A percentile compares a stretch with the other conserved stretches of the same genome.
phyloP scores from a whole-genome alignment of 2,329 filamentous ascomycete genomes.

The Talaromyces rugulosus region DNA sequence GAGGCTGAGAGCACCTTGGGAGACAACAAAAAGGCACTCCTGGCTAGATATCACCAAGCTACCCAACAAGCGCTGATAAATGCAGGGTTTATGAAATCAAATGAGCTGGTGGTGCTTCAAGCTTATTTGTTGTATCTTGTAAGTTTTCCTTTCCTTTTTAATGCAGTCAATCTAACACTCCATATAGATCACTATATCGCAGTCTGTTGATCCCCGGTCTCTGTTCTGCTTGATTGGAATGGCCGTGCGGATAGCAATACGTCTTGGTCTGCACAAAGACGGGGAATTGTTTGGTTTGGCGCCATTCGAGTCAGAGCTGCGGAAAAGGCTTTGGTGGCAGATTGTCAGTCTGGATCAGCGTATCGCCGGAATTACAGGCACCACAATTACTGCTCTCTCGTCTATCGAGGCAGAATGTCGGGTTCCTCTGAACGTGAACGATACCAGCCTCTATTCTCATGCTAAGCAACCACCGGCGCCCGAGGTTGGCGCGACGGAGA shows the following conservation, averaged over 20 bases:
- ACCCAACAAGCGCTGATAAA: constrained; percentile 46
- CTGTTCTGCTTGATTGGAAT: neutral
- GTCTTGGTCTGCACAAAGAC: constrained; percentile 63
- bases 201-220: neutral
- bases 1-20: constrained; percentile 48
- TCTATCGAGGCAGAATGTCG: constrained; percentile 14
- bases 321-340: constrained; percentile 67
- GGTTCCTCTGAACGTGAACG: neutral
- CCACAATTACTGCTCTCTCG: constrained; percentile 22
- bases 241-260: constrained; percentile 43
- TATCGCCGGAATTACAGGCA: constrained; percentile 62
- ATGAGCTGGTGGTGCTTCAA: constrained; percentile 42
- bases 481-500: constrained; percentile 33
- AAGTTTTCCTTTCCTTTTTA: constrained; percentile 17
- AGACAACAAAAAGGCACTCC: constrained; percentile 32
- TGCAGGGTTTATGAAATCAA: constrained; percentile 37
- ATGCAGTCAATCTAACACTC: neutral
- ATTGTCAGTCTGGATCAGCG: constrained; percentile 64
- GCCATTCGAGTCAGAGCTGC: constrained; percentile 61
- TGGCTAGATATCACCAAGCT: constrained; percentile 40
- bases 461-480: constrained; percentile 27
- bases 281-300: constrained; percentile 42
- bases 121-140: constrained; percentile 53
- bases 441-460: constrained; percentile 22
- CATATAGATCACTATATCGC: neutral